Evolutionary conservation across 2,329 filamentous ascomycete genomes (phyloP).

Genomic region (Phaeophleospora eucalypticola): DNA sequence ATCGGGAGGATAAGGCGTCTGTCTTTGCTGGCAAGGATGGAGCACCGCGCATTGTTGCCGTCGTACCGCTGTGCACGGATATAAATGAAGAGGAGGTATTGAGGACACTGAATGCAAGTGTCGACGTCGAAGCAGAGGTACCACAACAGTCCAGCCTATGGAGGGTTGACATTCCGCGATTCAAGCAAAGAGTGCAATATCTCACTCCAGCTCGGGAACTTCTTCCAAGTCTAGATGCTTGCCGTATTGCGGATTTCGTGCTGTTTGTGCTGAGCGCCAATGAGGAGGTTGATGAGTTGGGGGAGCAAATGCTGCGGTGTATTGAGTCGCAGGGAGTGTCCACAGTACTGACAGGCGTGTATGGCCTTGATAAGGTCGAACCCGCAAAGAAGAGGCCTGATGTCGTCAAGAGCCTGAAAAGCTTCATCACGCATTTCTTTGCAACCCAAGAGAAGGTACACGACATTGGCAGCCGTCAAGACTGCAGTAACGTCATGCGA

Average conservation of each 20-base stretch:
- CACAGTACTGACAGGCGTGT: slow-evolving; percentile 77
- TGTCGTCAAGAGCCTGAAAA: slow-evolving; percentile 77
- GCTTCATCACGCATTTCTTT: slow-evolving; percentile 92
- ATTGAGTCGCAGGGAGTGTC: slow-evolving; percentile 94
- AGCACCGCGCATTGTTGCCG: slow-evolving; percentile 80
- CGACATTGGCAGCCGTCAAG: slow-evolving; percentile 80
- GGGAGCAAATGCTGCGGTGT: slow-evolving; percentile 78
- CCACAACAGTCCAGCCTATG: slow-evolving; percentile 52
- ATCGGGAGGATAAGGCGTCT: slow-evolving; percentile 72
- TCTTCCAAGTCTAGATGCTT: slow-evolving; percentile 75
- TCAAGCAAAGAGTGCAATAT: slow-evolving; percentile 93
- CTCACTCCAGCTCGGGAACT: slow-evolving; percentile 70
- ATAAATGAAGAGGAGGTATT: slow-evolving; percentile 66
- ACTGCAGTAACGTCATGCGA: slow-evolving; percentile 84
- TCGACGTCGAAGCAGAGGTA: slow-evolving; percentile 70
- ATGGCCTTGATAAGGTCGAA: slow-evolving; percentile 69
- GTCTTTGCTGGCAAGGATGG: slow-evolving; percentile 84
- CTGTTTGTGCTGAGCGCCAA: slow-evolving; percentile 77
- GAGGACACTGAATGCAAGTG: slow-evolving; percentile 66
- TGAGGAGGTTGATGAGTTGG: slow-evolving; percentile 77
- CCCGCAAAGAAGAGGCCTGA: slow-evolving; percentile 73
- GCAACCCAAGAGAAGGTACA: slow-evolving; percentile 87
- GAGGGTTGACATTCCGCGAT: slow-evolving; percentile 74
- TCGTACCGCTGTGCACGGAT: slow-evolving; percentile 77
- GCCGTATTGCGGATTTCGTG: slow-evolving; percentile 85